Base-by-base conservation (phyloP, 306 rosid species). In the Hippophae tibetana region DNA sequence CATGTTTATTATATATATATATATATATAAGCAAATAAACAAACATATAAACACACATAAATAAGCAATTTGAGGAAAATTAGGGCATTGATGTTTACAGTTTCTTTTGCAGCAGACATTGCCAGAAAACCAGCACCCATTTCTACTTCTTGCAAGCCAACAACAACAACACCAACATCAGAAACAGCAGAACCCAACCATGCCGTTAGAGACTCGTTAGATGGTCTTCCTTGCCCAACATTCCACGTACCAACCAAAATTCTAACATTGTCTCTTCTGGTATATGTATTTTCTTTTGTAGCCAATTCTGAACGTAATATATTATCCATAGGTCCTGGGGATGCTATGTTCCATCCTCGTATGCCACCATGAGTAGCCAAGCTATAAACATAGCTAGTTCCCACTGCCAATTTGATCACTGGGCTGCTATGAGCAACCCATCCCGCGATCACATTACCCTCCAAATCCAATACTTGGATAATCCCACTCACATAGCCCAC, bases 81-180 rank as follows among this genome's bases (percentile, higher is more conserved):
- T 46, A 46, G 13, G 13, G 5, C 50, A 46, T 6, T 46, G 12
- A 46, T 7, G 3, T 46, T 75, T 80, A 93, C 99, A 59, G 97
- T 93, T 82, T 93, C 99, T 82, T 93, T 93, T 63, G 99, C 99
- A 1, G 97, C 97, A 43, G 99, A 93, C 95, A 93, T 88, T 56
- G 99, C 99, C 59, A 93, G 97, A 71, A 93, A 93, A 62, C 99
- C 97, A 3, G 99, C 99, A 51, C 99, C 99, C 99, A 93, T 93
- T 57, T 93, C 99, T 69, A 88, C 99, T 76, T 93, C 99, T 86
- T 93, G 99, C 82, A 88, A 74, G 61, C 99, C 97, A 64, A 85
- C 78, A 58, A 93, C 99, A 61, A 93, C 86, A 75, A 93, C 84
- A 66, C 99, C 97, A 62, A 88, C 97, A 73, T 93, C 99, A 5